Evolutionary conservation across 495 filamentous ascomycete genomes (phyloP).

Genomic region (Cercophora samala): DNA sequence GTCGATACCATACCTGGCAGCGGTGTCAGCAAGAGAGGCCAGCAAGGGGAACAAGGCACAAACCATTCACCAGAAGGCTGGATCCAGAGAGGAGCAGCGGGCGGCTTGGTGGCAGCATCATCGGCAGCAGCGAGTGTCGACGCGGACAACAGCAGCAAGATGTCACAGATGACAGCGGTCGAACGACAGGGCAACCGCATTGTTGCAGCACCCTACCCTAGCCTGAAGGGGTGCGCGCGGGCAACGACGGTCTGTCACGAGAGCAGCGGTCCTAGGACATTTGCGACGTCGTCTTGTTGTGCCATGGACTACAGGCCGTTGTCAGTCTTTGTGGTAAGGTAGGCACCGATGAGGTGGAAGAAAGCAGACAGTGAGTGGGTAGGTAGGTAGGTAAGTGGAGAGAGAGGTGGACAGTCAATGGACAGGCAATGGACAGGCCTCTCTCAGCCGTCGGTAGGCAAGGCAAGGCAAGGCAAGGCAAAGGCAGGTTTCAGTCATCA

Average conservation of each 20-base stretch:
- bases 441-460: constrained; percentile 3
- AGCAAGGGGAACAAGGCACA: constrained; percentile 20
- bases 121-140: constrained; percentile 33
- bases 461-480: background rate
- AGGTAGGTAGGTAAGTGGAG: background rate
- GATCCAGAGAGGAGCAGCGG: constrained; percentile 38
- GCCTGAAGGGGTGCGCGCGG: constrained; percentile 17
- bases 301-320: constrained; percentile 32
- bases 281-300: constrained; percentile 28
- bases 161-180: constrained; percentile 39
- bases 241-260: constrained; percentile 27
- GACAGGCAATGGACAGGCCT: background rate
- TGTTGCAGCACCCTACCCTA: constrained; percentile 30
- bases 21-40: constrained; percentile 25
- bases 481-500: background rate
- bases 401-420: background rate
- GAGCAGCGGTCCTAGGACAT: constrained; percentile 32
- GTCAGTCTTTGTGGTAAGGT: constrained; percentile 3
- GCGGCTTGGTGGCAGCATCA: background rate
- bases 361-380: background rate
- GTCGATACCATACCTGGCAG: constrained; percentile 47
- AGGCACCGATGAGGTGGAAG: background rate
- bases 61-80: constrained; percentile 44
- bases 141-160: constrained; percentile 37
- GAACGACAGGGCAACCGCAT: constrained; percentile 34